These are phyloP conservation scores for Tuber borchii DNA, from an alignment of 495 filamentous ascomycete species.

Conservation along the genomic window DNA sequence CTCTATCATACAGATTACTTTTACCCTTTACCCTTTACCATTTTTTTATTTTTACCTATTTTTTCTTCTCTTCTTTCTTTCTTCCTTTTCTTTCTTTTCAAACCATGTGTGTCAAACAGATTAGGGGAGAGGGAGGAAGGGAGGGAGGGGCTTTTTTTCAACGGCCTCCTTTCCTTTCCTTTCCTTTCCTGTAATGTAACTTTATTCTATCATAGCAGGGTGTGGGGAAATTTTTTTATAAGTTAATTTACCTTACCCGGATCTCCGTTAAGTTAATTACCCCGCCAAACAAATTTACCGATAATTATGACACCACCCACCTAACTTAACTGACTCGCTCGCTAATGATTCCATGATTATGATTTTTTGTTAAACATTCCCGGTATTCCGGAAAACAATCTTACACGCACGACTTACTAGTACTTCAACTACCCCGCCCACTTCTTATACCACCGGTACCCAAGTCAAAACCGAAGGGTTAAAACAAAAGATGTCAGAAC, in stretches of 20 bases:
- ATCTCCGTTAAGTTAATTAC: not conserved
- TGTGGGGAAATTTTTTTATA: slow-evolving; percentile 2
- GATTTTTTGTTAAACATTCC: not conserved
- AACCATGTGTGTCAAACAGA: not conserved
- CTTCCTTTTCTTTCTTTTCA: not conserved
- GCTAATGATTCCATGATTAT: slow-evolving; percentile 11
- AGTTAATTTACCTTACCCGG: slow-evolving; percentile 1
- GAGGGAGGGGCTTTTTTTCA: not conserved
- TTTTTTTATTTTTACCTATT: not conserved
- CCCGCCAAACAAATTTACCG: too few species aligned
- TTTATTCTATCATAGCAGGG: not conserved
- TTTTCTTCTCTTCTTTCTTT: not conserved
- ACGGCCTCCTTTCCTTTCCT: not conserved
- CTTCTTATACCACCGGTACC: not conserved
- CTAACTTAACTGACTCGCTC: not conserved
- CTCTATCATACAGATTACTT: not conserved
- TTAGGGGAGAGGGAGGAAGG: not conserved
- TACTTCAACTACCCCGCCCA: too few species aligned
- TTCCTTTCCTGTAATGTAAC: not conserved
- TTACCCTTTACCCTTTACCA: not conserved
- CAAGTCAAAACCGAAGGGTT: not conserved
- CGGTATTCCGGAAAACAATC: slow-evolving; percentile 9
- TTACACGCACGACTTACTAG: not conserved
- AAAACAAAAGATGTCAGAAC: not conserved
- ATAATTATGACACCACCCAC: not conserved